Base-by-base conservation (phyloP, 2,329 filamentous ascomycete genomes). In the Fusarium bulbicola region DNA sequence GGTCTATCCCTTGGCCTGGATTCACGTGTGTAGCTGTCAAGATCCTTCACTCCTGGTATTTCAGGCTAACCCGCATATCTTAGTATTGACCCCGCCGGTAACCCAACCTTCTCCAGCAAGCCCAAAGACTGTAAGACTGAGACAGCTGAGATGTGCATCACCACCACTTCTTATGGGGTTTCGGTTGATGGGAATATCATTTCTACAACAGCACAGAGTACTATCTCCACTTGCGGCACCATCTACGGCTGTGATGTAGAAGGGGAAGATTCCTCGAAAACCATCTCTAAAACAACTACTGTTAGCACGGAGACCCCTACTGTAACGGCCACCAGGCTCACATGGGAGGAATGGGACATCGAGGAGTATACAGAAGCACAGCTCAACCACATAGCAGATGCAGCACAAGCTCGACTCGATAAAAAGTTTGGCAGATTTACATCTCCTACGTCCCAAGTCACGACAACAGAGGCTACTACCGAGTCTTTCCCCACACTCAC, bases 401-500 rank as follows among this genome's bases (percentile, higher is more conserved):
- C 11, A 14, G 47, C 30, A 24, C 47, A 52, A 24, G 21, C 30
- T 21, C 12, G 47, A 11, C 47, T 52, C 12, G 16, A 52, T 7
- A 34, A 20, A 1, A 34, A 26, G 2, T 52, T 52, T 36, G 47
- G 47, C 18, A 34, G 12, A 36, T 15, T 24, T 0, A 6, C n/a
- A 3, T 52, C 47, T 9, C 20, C 46, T n/a, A 49, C 46, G 0
- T 3, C 28, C 46, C 14, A 1, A 49, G 0, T 49, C 9, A 52
- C 12, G 0, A 36, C n/a, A 0, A 24, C 32, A 8, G 16, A 20
- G 15, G 32, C 47, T 2, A 52, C 16, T 7, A 36, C 32, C 8
- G 47, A 36, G 12, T 18, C 47, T 2, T 52, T 52, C 2, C 47
- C 30, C 2, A 52, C 47, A 4, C 16, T 52, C 18, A 36, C n/a